Base-by-base conservation (phyloP, 225 moss, liverwort and hornwort species). In the Physcomitrium patens region DNA sequence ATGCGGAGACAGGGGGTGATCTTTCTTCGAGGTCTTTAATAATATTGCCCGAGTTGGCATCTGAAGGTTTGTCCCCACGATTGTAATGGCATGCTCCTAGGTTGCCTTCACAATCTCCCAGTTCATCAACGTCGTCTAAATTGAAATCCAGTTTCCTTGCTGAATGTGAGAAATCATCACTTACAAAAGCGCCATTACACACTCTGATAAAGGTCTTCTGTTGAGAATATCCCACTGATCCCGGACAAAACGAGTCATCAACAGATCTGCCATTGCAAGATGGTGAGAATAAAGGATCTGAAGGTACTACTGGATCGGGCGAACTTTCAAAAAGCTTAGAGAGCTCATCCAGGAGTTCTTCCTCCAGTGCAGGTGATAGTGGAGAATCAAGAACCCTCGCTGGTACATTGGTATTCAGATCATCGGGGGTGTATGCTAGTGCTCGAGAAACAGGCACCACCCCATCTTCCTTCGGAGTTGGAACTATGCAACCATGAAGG, bases 271-370 rank as follows among this genome's bases (percentile, higher is more conserved):
- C 13, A 67, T 45, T 62, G 57, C 51, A 44, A 49, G 49, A 13
- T n/a, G 47, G 41, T 11, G 51, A 77, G 24, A 8, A 57, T 46
- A 59, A 81, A 52, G 23, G 60, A 23, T 60, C 52, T 44, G 28
- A 23, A 54, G 54, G 31, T 50, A 54, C 68, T 54, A 28, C 61
- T 31, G 60, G 69, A 50, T 68, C 42, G 11, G 70, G 61, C 14
- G 66, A 61, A 57, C 60, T 73, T 69, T 81, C 73, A 23, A 84
- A 81, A 49, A 87, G 87, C 70, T 87, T 87, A 1, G 57, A 47
- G 1, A 87, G 81, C 51, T 87, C 87, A 67, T 81, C 84, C 58
- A 87, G 42, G 52, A 87, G 79, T 63, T 87, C 87, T 73, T 87
- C 87, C 73, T 87, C 87, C 67, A 87, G 70, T 18, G 83, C 73